Evolutionary conservation across 2,329 filamentous ascomycete species (phyloP).

Genomic region (Rugonectria rugulosa): DNA sequence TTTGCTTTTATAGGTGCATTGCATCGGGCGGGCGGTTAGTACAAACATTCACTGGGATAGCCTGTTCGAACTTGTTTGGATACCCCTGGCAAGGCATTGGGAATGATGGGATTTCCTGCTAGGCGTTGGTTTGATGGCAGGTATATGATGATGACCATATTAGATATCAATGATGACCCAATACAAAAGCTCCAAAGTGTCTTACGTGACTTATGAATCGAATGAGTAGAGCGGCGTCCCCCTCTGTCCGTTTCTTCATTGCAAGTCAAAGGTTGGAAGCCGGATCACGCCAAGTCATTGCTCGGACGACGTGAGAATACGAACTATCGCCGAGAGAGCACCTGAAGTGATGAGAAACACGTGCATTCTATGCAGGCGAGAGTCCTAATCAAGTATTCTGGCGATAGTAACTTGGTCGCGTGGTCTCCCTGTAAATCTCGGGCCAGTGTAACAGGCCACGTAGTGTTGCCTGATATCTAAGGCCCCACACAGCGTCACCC

Average conservation of each 20-base stretch:
- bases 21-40: constrained; percentile 36
- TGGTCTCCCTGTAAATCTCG: constrained; percentile 26
- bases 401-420: constrained; percentile 19
- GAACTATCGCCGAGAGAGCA: too few relatives aligned
- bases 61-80: constrained; percentile 40
- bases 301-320: too few relatives aligned
- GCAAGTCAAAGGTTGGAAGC: too few relatives aligned
- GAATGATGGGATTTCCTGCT: constrained; percentile 33
- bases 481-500: constrained; percentile 34
- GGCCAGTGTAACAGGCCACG: constrained; percentile 30
- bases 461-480: constrained; percentile 34
- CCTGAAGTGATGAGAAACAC: too few relatives aligned
- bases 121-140: constrained; percentile 38
- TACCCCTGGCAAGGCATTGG: constrained; percentile 44
- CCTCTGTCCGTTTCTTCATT: too few relatives aligned
- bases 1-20: constrained; percentile 19
- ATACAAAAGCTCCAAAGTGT: constrained; percentile 8
- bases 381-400: too few relatives aligned
- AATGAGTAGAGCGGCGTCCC: neutral
- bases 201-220: constrained; percentile 1
- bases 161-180: constrained; percentile 38
- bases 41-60: constrained; percentile 35
- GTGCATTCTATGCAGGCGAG: too few relatives aligned
- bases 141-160: constrained; percentile 34
- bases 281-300: too few relatives aligned